Conservation (phyloP, 2,329 filamentous ascomycete genomes). For the Ceratocystis cubensis region DNA sequence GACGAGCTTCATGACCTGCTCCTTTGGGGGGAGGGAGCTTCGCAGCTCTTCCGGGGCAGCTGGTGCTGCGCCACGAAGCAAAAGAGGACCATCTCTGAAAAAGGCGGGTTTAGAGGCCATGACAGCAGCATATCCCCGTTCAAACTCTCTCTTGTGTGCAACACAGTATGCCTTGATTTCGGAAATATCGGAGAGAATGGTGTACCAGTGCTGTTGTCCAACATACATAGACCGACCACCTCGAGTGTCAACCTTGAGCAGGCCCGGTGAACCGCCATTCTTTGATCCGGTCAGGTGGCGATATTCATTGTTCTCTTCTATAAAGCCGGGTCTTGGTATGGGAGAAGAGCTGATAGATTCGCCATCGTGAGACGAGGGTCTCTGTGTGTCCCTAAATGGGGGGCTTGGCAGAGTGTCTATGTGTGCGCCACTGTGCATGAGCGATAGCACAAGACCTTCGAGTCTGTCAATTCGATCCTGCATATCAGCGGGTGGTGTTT, state of each 20-base stretch:
- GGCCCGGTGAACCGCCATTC: constrained; percentile 57
- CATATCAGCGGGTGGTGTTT: constrained; percentile 72
- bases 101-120: constrained; percentile 51
- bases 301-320: constrained; percentile 28
- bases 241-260: constrained; percentile 67
- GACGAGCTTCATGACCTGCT: constrained; percentile 72
- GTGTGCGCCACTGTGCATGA: constrained; percentile 75
- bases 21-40: constrained; percentile 65
- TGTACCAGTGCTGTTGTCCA: constrained; percentile 73
- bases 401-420: constrained; percentile 30
- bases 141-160: constrained; percentile 76
- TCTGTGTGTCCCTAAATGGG: background rate
- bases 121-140: constrained; percentile 67
- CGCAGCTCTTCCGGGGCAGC: constrained; percentile 67
- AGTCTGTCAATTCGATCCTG: constrained; percentile 94
- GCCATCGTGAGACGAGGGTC: background rate
- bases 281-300: constrained; percentile 25
- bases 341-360: constrained; percentile 13
- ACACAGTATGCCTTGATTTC: constrained; percentile 89
- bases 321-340: background rate
- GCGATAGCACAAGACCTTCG: constrained; percentile 77
- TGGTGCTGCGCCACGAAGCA: constrained; percentile 63
- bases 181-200: constrained; percentile 66
- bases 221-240: constrained; percentile 70
- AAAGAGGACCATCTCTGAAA: constrained; percentile 54